Conservation (phyloP, 371 early-diverging fungal species). For the Capniomyces stellatus region DNA sequence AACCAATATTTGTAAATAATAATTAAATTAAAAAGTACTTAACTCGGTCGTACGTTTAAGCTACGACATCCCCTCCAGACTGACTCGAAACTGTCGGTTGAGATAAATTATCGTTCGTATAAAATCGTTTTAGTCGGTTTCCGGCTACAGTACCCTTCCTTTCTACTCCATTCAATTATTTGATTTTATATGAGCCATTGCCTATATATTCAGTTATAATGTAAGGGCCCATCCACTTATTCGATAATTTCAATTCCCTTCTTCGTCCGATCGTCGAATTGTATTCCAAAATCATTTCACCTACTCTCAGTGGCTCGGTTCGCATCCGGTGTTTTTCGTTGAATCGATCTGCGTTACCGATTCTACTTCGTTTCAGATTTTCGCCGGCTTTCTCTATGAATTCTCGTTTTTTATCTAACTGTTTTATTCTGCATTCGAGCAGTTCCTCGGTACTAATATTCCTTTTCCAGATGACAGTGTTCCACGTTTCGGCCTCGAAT, state of each 20-base stretch:
- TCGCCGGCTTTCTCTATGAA: background rate
- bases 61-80: too few species aligned
- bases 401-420: background rate
- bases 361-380: background rate
- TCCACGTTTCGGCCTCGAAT: constrained; percentile 4
- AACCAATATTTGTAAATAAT: too few species aligned
- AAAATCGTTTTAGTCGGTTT: too few species aligned
- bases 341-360: background rate
- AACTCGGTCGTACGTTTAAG: too few species aligned
- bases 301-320: background rate
- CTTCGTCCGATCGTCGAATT: background rate
- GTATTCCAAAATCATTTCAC: constrained; percentile 2
- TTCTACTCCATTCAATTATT: too few species aligned
- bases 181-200: too few species aligned
- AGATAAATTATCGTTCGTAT: too few species aligned
- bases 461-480: constrained; percentile 1
- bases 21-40: too few species aligned
- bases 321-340: background rate
- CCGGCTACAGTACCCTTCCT: too few species aligned
- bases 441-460: constrained; percentile 2
- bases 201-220: background rate
- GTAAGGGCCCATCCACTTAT: constrained; percentile 9
- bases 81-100: too few species aligned
- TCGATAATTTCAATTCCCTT: constrained; percentile 1
- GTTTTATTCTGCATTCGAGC: background rate